A percentile compares a stretch with the other conserved stretches of the same genome.
Conservation (phyloP, 2,329 filamentous ascomycete species). For the Trichophyton simii region DNA sequence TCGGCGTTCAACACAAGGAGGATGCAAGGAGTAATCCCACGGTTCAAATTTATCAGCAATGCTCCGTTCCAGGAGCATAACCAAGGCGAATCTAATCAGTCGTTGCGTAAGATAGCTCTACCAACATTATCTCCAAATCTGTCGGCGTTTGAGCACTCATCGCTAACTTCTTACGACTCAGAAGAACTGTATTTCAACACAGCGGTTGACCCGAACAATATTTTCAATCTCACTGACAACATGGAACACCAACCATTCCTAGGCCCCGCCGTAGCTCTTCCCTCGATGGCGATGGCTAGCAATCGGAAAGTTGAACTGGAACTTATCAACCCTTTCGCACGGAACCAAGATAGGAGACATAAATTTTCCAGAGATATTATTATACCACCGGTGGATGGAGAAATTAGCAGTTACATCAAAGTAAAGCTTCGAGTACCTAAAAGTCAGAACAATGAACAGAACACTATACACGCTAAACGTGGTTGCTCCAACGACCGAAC, state of each 20-base stretch:
- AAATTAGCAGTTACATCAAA: constrained; percentile 11
- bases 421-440: constrained; percentile 1
- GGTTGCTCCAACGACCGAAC: neutral
- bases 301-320: neutral
- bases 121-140: neutral
- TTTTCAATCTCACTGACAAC: neutral
- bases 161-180: neutral
- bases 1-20: neutral
- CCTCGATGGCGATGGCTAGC: neutral
- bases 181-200: neutral
- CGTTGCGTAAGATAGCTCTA: neutral
- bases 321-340: constrained; percentile 1
- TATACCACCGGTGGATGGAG: neutral
- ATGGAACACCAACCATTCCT: neutral
- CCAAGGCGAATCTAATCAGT: neutral
- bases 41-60: neutral
- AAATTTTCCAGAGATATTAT: neutral
- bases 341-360: neutral
- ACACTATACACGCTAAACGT: neutral
- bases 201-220: neutral
- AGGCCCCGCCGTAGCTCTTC: neutral
- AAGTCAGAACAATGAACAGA: neutral
- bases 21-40: neutral
- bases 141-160: neutral
- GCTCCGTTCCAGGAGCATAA: neutral